Evolutionary conservation across 352 stramenopile species (phyloP).

Genomic region (Pythium pyrilobum): DNA sequence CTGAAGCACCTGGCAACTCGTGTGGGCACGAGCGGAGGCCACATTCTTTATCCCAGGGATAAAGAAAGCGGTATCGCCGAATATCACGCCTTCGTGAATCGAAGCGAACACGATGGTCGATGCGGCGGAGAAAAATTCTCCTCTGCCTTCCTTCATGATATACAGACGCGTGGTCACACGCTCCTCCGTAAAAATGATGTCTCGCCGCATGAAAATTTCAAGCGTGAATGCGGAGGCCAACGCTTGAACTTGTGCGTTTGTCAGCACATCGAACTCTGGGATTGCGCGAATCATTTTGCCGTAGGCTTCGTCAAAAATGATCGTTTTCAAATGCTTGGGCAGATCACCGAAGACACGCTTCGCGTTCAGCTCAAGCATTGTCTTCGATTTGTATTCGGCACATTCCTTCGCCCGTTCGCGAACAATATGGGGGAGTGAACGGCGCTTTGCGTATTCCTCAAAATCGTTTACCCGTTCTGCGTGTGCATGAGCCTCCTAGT

Average conservation of each 20-base stretch:
- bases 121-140: conserved; percentile 30
- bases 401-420: conserved; percentile 47
- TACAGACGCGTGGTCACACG: conserved; percentile 30
- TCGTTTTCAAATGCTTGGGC: conserved; percentile 21
- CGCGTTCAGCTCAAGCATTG: conserved; percentile 32
- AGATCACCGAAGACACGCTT: conserved; percentile 33
- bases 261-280: conserved; percentile 24
- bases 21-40: conserved; percentile 33
- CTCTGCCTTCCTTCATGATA: conserved; percentile 45
- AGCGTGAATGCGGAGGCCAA: conserved; percentile 35
- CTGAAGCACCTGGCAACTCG: conserved; percentile 51
- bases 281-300: conserved; percentile 24
- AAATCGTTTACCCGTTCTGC: conserved; percentile 51
- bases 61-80: conserved; percentile 62
- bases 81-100: conserved; percentile 26
- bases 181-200: conserved; percentile 43
- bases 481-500: conserved; percentile 29
- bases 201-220: conserved; percentile 46
- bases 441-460: conserved; percentile 53
- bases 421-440: conserved; percentile 28
- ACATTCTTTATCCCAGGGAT: conserved; percentile 29
- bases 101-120: conserved; percentile 34
- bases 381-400: conserved; percentile 46
- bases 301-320: conserved; percentile 51
- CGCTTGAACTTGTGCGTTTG: conserved; percentile 30